phyloP scores from a whole-genome alignment of 768 basidiomycete species.

The Suillus hirtellus region DNA sequence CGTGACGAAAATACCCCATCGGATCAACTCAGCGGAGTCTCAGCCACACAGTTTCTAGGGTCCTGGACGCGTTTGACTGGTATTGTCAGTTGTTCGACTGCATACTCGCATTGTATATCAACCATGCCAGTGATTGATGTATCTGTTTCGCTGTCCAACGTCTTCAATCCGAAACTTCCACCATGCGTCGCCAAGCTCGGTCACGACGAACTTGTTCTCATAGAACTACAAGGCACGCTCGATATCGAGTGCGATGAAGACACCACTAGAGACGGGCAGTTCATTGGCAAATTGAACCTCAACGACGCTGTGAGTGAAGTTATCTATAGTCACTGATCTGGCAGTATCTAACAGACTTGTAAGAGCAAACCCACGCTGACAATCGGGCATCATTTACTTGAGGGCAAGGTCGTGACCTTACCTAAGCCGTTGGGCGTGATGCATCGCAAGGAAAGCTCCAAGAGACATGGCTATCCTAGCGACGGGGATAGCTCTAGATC shows the following conservation, averaged over 20 bases:
- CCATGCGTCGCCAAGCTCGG: conserved; percentile 70
- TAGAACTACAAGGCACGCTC: conserved; percentile 86
- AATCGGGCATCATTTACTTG: conserved; percentile 89
- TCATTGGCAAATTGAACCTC: conserved; percentile 77
- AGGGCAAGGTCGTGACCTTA: conserved; percentile 77
- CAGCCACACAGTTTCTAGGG: background rate
- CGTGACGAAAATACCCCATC: background rate
- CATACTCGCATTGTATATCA: background rate
- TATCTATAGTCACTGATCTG: background rate
- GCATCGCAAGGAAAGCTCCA: conserved; percentile 37
- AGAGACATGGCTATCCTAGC: conserved; percentile 6
- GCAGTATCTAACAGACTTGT: conserved; percentile 11
- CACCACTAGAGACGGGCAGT: conserved; percentile 59
- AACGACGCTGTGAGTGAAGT: conserved; percentile 55
- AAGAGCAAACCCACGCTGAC: conserved; percentile 77
- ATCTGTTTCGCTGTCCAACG: conserved; percentile 35
- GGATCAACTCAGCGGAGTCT: too few species aligned
- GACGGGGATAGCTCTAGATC: conserved; percentile 4
- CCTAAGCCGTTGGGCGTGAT: conserved; percentile 84
- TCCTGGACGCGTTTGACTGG: background rate
- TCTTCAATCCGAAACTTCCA: conserved; percentile 48
- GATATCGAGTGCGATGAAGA: conserved; percentile 59
- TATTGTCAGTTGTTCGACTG: background rate
- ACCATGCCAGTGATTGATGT: conserved; percentile 68
- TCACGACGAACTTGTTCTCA: conserved; percentile 74